Percentiles rank a stretch among this genome's conserved stretches.
These are phyloP conservation scores for Leptosphaerulina australis DNA, from an alignment of 2,329 filamentous ascomycete species.

Conservation along the genomic window DNA sequence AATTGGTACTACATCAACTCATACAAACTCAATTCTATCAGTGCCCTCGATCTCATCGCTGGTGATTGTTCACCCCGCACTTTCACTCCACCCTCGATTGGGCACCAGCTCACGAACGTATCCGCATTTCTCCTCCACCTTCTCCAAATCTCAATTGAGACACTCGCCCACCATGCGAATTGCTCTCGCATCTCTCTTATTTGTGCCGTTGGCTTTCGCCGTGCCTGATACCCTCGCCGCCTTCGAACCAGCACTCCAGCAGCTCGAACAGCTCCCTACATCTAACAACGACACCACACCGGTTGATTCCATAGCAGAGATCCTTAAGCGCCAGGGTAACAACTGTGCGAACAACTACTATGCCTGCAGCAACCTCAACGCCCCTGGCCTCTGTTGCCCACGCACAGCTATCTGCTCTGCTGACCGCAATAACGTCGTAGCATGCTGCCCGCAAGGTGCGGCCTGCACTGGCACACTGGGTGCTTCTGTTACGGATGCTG, in stretches of 20 bases:
- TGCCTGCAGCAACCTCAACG: conserved; percentile 59
- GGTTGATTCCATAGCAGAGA: conserved; percentile 30
- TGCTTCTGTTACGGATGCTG: conserved; percentile 11
- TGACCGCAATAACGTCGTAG: conserved; percentile 63
- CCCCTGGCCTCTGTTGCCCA: conserved; percentile 62
- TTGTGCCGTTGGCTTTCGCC: conserved; percentile 38
- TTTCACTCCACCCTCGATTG: conserved; percentile 3
- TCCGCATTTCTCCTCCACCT: conserved; percentile 27
- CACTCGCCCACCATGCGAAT: conserved; percentile 36
- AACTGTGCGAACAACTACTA: conserved; percentile 60
- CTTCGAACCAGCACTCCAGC: conserved; percentile 40
- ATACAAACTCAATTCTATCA: background rate
- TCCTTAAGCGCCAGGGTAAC: conserved; percentile 47
- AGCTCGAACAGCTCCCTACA: conserved; percentile 23
- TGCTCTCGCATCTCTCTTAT: conserved; percentile 32
- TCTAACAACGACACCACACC: conserved; percentile 34
- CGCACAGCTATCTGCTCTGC: conserved; percentile 60
- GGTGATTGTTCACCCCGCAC: conserved; percentile 19
- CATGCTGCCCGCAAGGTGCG: conserved; percentile 65
- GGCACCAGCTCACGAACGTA: conserved; percentile 16
- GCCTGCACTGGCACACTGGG: conserved; percentile 63
- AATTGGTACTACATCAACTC: conserved; percentile 11
- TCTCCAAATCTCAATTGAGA: background rate
- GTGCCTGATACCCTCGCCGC: conserved; percentile 36
- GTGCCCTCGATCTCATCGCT: background rate